Evolutionary conservation across 352 stramenopile genomes (phyloP).

Genomic region (Aphanomyces cochlioides): DNA sequence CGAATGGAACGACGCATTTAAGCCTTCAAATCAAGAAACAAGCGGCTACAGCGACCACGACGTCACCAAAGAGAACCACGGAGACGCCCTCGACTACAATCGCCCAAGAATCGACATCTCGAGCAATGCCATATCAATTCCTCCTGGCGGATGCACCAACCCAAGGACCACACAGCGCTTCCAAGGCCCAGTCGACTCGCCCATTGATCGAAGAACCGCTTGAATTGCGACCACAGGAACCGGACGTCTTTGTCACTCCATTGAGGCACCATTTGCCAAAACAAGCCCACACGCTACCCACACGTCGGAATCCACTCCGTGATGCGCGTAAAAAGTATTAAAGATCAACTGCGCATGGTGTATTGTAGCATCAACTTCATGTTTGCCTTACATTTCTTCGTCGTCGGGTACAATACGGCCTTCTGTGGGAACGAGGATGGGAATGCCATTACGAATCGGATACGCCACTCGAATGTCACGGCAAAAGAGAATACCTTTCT

Average conservation of each 20-base stretch:
- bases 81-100: neutral
- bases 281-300: conserved; percentile 39
- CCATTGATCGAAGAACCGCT: conserved; percentile 49
- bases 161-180: neutral
- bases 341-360: conserved; percentile 24
- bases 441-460: conserved; percentile 67
- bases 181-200: conserved; percentile 30
- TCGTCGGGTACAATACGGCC: conserved; percentile 56
- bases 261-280: conserved; percentile 78
- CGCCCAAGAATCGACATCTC: neutral
- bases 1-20: neutral
- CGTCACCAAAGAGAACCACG: conserved; percentile 1
- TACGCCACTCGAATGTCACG: conserved; percentile 82
- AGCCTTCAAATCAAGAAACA: conserved; percentile 5
- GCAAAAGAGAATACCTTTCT: conserved; percentile 62
- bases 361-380: conserved; percentile 17
- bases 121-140: conserved; percentile 3
- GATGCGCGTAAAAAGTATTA: conserved; percentile 66
- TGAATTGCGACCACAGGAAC: conserved; percentile 70
- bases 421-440: conserved; percentile 69
- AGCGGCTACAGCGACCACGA: neutral
- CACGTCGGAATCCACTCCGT: conserved; percentile 71
- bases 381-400: neutral
- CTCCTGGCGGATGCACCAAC: neutral
- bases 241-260: conserved; percentile 51